These are phyloP conservation scores for Eucalyptus tenuipes DNA, from an alignment of 345 rosid genomes.

Conservation along the genomic window DNA sequence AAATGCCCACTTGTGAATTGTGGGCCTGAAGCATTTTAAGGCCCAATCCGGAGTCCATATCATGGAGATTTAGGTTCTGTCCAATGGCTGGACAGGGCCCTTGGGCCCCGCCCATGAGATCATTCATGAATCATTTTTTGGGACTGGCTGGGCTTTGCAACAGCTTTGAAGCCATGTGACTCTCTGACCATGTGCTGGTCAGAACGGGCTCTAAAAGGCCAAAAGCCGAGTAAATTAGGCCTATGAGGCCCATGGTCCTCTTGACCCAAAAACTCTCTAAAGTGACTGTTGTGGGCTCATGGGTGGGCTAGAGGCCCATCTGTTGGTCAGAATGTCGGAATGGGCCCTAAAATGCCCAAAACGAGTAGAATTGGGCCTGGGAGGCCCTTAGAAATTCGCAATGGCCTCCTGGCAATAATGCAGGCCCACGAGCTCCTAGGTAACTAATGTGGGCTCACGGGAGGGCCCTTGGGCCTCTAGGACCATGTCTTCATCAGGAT, in stretches of 20 bases:
- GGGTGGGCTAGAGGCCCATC: too few relatives aligned
- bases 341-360: neutral
- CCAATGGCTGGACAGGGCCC: neutral
- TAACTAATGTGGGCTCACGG: neutral
- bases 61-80: neutral
- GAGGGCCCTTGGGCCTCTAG: neutral
- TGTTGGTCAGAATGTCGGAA: too few relatives aligned
- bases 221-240: too few relatives aligned
- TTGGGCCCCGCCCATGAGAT: neutral
- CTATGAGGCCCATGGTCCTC: too few relatives aligned
- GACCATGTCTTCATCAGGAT: neutral
- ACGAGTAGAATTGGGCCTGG: fast-evolving
- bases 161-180: too few relatives aligned
- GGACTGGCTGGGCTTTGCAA: too few relatives aligned
- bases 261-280: too few relatives aligned
- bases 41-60: neutral
- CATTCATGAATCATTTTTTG: neutral
- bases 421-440: neutral
- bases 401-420: neutral
- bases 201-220: too few relatives aligned
- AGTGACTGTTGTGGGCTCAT: too few relatives aligned
- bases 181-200: neutral
- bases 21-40: neutral
- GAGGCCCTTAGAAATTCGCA: neutral
- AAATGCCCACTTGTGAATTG: neutral